A percentile compares a stretch with the other conserved stretches of the same genome.
Evolutionary conservation across 2,329 filamentous ascomycete species (phyloP).

Genomic region (Nothopassalora personata): DNA sequence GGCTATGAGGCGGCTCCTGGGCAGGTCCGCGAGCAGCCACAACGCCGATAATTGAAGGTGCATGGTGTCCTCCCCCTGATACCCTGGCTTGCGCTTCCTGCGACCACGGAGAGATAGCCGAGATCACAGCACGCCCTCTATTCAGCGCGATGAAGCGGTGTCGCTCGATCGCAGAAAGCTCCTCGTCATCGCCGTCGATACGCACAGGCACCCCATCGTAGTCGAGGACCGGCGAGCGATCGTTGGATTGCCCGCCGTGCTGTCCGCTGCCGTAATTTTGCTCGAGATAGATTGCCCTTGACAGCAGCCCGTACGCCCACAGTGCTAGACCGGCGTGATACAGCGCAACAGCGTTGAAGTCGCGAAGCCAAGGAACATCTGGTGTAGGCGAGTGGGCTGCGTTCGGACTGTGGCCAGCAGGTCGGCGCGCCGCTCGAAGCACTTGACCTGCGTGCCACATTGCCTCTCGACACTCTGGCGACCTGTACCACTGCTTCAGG

Average conservation of each 20-base stretch:
- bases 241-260: not conserved
- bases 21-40: constrained; percentile 9
- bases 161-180: constrained; percentile 12
- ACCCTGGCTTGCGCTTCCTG: constrained; percentile 1
- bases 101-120: constrained; percentile 12
- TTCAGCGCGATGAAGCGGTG: constrained; percentile 20
- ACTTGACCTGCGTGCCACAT: constrained; percentile 24
- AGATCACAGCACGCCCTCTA: constrained; percentile 18
- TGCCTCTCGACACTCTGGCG: constrained; percentile 16
- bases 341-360: constrained; percentile 19
- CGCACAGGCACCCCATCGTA: constrained; percentile 14
- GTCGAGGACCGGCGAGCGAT: constrained; percentile 8
- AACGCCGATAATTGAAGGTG: not conserved
- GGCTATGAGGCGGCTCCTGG: constrained; percentile 6
- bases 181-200: constrained; percentile 18
- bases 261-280: not conserved
- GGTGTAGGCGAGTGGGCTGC: constrained; percentile 13
- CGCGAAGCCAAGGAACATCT: constrained; percentile 19
- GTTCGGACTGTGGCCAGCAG: constrained; percentile 15
- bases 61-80: not conserved
- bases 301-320: constrained; percentile 18
- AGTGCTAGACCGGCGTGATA: constrained; percentile 19
- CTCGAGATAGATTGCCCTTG: constrained; percentile 12
- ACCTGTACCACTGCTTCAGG: constrained; percentile 18
- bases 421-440: constrained; percentile 15